These are phyloP conservation scores for Coprinopsis marcescibilis DNA, from an alignment of 768 basidiomycete species.

Conservation along the genomic window DNA sequence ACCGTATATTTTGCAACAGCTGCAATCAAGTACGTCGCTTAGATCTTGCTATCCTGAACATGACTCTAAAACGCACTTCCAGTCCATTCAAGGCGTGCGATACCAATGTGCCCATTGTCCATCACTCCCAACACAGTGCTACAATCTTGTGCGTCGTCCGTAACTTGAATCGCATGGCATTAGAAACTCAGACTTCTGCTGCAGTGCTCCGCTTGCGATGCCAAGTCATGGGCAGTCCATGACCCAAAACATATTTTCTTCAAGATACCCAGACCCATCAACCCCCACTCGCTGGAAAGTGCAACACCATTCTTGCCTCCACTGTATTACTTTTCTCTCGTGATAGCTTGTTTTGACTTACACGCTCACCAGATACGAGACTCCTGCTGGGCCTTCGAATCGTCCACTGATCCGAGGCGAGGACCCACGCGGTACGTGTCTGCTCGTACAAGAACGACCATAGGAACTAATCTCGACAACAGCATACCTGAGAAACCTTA, in stretches of 20 bases:
- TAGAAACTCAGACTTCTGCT: slow-evolving; percentile 2
- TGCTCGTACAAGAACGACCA: not conserved
- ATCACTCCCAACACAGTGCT: slow-evolving; percentile 62
- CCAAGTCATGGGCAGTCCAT: slow-evolving; percentile 70
- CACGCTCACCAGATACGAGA: slow-evolving; percentile 52
- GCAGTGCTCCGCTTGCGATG: slow-evolving; percentile 80
- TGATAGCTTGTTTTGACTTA: not conserved
- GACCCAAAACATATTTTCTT: slow-evolving; percentile 85
- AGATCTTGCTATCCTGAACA: not conserved
- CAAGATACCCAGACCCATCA: slow-evolving; percentile 77
- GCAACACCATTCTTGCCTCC: slow-evolving; percentile 59
- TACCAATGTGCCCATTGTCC: slow-evolving; percentile 92
- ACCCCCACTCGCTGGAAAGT: slow-evolving; percentile 42
- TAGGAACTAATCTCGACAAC: not conserved
- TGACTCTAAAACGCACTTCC: not conserved
- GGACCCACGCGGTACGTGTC: slow-evolving; percentile 52
- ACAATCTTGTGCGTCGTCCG: slow-evolving; percentile 60
- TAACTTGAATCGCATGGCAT: not conserved
- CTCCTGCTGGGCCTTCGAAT: slow-evolving; percentile 53
- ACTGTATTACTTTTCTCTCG: slow-evolving; percentile 39
- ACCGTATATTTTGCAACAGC: slow-evolving; percentile 54
- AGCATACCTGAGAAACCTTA: slow-evolving; percentile 61
- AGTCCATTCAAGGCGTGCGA: slow-evolving; percentile 73
- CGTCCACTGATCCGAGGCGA: slow-evolving; percentile 25
- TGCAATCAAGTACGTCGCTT: slow-evolving; percentile 47